A percentile compares a stretch with the other conserved stretches of the same genome.
Conservation (phyloP, 441 rosid species). For the Gossypium davidsonii region DNA sequence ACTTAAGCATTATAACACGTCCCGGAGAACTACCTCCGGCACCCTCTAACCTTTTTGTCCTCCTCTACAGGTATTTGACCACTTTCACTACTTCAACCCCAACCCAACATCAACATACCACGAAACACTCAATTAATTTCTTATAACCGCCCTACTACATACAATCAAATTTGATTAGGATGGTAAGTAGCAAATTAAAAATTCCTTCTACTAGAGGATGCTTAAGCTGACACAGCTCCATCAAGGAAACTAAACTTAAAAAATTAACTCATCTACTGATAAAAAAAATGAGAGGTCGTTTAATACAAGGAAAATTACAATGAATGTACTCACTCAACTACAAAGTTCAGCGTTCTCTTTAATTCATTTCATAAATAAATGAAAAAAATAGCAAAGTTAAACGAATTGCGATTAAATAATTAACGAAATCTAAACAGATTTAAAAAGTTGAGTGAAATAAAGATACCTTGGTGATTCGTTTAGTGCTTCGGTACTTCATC, state of each 20-base stretch:
- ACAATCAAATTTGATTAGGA: no score
- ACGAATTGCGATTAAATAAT: background rate
- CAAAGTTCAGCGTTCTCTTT: background rate
- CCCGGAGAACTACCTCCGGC: background rate
- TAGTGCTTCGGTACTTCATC: slow-evolving; percentile 75
- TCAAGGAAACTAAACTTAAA: background rate
- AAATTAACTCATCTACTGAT: background rate
- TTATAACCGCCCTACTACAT: background rate
- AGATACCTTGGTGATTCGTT: slow-evolving; percentile 74
- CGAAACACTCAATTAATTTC: background rate
- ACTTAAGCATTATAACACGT: background rate
- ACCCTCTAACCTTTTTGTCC: background rate
- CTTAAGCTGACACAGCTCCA: background rate
- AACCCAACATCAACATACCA: background rate
- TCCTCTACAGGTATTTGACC: background rate
- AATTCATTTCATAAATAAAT: background rate
- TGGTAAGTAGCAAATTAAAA: no score
- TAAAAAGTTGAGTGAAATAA: background rate
- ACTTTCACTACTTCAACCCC: background rate
- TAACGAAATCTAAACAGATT: background rate
- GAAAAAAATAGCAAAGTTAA: background rate
- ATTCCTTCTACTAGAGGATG: background rate
- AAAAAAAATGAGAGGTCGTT: background rate
- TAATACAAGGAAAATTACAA: background rate
- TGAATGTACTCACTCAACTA: background rate